phyloP scores from a whole-genome alignment of 352 stramenopile species.

The Phytopythium ostracodes region DNA sequence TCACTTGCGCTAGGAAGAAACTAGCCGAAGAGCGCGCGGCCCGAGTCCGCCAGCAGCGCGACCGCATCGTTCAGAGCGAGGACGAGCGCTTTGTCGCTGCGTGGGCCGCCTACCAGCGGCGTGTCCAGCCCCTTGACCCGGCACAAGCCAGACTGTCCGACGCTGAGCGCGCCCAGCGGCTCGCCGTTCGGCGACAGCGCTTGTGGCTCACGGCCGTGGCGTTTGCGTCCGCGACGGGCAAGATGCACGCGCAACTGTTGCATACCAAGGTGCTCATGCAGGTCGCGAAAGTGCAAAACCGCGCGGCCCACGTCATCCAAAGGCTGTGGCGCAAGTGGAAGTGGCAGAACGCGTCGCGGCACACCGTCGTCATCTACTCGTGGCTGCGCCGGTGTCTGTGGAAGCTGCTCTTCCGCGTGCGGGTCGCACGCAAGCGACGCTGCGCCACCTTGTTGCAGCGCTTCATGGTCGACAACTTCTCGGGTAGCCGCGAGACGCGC shows the following conservation, averaged over 20 bases:
- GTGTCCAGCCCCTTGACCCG: slow-evolving; percentile 14
- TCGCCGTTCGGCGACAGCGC: slow-evolving; percentile 33
- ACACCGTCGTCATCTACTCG: slow-evolving; percentile 58
- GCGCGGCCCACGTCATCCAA: slow-evolving; percentile 52
- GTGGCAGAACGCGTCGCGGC: slow-evolving; percentile 52
- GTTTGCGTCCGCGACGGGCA: slow-evolving; percentile 31
- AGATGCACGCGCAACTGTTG: slow-evolving; percentile 30
- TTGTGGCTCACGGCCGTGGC: slow-evolving; percentile 46
- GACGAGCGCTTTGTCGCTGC: slow-evolving; percentile 29
- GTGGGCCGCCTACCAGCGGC: slow-evolving; percentile 34
- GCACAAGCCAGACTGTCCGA: slow-evolving; percentile 6
- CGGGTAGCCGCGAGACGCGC: slow-evolving; percentile 48
- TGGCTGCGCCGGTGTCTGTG: slow-evolving; percentile 72
- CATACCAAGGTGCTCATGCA: slow-evolving; percentile 28
- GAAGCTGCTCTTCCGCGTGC: slow-evolving; percentile 59
- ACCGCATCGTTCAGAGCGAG: slow-evolving; percentile 38
- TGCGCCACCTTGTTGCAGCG: slow-evolving; percentile 35
- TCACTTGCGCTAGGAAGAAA: slow-evolving; percentile 50
- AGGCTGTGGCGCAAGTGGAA: slow-evolving; percentile 58
- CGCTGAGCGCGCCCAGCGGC: slow-evolving; percentile 27
- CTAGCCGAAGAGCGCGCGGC: slow-evolving; percentile 46
- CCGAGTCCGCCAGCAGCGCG: slow-evolving; percentile 33
- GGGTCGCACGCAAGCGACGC: slow-evolving; percentile 29
- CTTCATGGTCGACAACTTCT: slow-evolving; percentile 59
- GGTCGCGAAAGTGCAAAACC: slow-evolving; percentile 28